These are phyloP conservation scores for Stagonosporopsis vannaccii DNA, from an alignment of 2,329 filamentous ascomycete species.

Conservation along the genomic window DNA sequence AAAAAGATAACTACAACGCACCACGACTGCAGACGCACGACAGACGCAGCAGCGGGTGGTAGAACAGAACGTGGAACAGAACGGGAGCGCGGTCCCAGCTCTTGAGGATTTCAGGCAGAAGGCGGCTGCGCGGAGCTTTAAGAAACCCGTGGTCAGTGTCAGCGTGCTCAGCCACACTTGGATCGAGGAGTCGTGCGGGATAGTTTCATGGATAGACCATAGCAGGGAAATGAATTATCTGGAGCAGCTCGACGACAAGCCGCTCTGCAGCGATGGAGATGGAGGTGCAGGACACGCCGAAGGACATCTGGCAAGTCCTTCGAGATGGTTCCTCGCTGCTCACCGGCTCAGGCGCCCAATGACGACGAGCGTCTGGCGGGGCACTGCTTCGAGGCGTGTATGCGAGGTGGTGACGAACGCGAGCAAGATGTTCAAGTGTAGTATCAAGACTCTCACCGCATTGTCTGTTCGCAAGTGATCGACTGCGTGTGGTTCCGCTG, in stretches of 20 bases:
- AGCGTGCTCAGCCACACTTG: constrained; percentile 30
- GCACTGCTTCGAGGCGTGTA: no score
- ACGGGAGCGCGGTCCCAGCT: constrained; percentile 10
- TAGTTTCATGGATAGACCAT: neutral
- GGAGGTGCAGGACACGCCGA: neutral
- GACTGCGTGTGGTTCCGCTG: no score
- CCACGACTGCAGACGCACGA: constrained; percentile 19
- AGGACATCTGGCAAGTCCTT: constrained; percentile 26
- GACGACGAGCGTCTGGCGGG: neutral
- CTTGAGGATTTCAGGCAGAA: constrained; percentile 21
- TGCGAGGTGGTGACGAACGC: no score
- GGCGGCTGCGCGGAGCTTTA: constrained; percentile 17
- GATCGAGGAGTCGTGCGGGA: neutral
- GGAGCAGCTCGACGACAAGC: neutral
- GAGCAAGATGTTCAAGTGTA: no score
- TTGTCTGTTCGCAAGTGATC: neutral
- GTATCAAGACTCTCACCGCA: no score
- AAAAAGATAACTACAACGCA: constrained; percentile 15
- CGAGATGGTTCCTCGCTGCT: constrained; percentile 9
- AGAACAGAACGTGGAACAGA: no score
- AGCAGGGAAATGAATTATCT: neutral
- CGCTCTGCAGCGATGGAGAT: neutral
- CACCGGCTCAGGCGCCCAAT: constrained; percentile 15
- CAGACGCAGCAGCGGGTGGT: constrained; percentile 3
- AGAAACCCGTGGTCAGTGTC: constrained; percentile 20